phyloP scores from a whole-genome alignment of 2,329 filamentous ascomycete species.

The Aureobasidium melanogenum region DNA sequence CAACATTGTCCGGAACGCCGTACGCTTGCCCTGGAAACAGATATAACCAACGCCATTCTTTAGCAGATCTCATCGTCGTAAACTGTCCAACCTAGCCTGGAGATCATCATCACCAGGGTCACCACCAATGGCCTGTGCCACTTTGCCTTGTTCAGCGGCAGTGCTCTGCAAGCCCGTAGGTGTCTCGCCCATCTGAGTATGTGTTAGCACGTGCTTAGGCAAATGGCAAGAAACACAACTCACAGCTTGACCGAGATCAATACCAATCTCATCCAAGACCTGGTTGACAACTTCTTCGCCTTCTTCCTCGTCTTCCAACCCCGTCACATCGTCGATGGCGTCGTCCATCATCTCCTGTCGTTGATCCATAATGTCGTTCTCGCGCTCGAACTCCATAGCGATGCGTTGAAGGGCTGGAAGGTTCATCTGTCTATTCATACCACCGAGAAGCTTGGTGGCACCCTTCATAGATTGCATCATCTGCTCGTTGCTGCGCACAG shows the following conservation, averaged over 20 bases:
- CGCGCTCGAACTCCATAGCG: conserved; percentile 97
- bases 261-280: conserved; percentile 91
- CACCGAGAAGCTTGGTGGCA: conserved; percentile 81
- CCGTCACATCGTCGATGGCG: conserved; percentile 93
- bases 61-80: conserved; percentile 34
- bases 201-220: not conserved
- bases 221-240: conserved; percentile 29
- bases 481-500: conserved; percentile 94
- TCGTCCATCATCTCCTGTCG: conserved; percentile 99
- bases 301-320: conserved; percentile 83
- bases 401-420: conserved; percentile 90
- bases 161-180: conserved; percentile 73
- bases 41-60: not conserved
- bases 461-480: conserved; percentile 99
- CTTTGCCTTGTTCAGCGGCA: conserved; percentile 61
- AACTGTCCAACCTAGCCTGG: conserved; percentile 83
- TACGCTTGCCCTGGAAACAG: conserved; percentile 6
- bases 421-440: conserved; percentile 98
- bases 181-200: conserved; percentile 73
- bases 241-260: conserved; percentile 85
- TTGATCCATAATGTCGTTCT: conserved; percentile 99
- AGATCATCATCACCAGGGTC: conserved; percentile 72
- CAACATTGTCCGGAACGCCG: conserved; percentile 6
- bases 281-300: conserved; percentile 96
- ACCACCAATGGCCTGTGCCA: conserved; percentile 83